Conservation (phyloP, 306 rosid genomes). For the Lagenaria siceraria region DNA sequence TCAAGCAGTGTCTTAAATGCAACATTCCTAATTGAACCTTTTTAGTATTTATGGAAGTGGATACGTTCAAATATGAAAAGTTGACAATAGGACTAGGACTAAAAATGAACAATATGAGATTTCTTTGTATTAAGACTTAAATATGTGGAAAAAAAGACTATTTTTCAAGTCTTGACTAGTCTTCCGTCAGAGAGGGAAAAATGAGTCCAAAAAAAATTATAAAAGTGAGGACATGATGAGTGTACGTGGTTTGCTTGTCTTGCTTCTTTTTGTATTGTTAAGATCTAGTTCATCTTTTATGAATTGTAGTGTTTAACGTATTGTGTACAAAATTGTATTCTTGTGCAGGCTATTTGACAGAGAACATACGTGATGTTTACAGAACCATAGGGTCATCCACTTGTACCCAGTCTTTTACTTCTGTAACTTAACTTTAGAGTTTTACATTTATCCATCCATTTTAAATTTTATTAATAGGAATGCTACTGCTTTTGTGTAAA, state of each 20-base stretch:
- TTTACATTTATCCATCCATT: not conserved
- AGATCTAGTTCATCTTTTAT: not conserved
- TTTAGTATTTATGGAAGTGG: too few species aligned
- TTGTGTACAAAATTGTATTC: conserved; percentile 6
- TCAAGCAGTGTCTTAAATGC: not conserved
- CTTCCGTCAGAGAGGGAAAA: too few species aligned
- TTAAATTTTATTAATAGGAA: not conserved
- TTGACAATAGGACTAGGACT: too few species aligned
- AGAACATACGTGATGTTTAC: conserved; percentile 33
- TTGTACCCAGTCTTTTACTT: conserved; percentile 10
- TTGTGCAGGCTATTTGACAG: conserved; percentile 67
- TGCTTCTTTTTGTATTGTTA: not conserved
- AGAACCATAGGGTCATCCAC: conserved; percentile 47
- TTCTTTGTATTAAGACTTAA: too few species aligned
- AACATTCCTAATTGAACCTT: not conserved
- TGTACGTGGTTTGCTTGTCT: not conserved
- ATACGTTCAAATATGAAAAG: too few species aligned
- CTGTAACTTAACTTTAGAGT: conserved; percentile 6
- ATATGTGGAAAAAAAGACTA: too few species aligned
- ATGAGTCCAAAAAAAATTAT: too few species aligned
- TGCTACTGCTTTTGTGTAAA: not conserved
- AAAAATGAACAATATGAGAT: too few species aligned
- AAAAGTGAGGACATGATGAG: too few species aligned
- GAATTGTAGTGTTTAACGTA: not conserved
- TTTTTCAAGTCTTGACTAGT: too few species aligned